phyloP scores from a whole-genome alignment of 345 rosid genomes.

The Rhodamnia argentea region DNA sequence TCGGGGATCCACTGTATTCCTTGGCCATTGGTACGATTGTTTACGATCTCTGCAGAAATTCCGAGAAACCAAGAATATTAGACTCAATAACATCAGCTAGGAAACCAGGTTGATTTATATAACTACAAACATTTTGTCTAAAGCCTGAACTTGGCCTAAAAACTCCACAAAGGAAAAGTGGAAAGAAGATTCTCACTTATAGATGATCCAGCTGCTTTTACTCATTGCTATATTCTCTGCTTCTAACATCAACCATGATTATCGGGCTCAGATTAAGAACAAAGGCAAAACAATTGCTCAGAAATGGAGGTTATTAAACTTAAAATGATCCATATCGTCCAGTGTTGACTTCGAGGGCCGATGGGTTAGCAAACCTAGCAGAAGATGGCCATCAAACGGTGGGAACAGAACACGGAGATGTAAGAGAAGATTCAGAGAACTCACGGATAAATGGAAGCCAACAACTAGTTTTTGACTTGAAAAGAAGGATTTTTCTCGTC shows the following conservation, averaged over 20 bases:
- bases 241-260: neutral
- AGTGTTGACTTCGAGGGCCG: neutral
- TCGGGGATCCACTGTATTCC: constrained; percentile 59
- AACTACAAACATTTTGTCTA: neutral
- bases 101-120: neutral
- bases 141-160: neutral
- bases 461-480: neutral
- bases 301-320: neutral
- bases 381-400: neutral
- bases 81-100: neutral
- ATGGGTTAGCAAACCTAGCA: neutral
- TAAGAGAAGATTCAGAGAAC: neutral
- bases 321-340: neutral
- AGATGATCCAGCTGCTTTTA: neutral
- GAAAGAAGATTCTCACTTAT: neutral
- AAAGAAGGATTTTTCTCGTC: neutral
- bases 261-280: neutral
- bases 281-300: neutral
- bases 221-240: neutral
- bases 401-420: neutral
- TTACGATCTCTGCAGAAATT: neutral
- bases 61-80: neutral
- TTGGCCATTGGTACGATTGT: constrained; percentile 34
- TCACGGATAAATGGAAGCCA: neutral
- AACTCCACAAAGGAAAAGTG: neutral